Percentiles rank a stretch among this genome's conserved stretches.
These are phyloP conservation scores for Epichloe scottii DNA, from an alignment of 2,329 filamentous ascomycete species.

Conservation along the genomic window DNA sequence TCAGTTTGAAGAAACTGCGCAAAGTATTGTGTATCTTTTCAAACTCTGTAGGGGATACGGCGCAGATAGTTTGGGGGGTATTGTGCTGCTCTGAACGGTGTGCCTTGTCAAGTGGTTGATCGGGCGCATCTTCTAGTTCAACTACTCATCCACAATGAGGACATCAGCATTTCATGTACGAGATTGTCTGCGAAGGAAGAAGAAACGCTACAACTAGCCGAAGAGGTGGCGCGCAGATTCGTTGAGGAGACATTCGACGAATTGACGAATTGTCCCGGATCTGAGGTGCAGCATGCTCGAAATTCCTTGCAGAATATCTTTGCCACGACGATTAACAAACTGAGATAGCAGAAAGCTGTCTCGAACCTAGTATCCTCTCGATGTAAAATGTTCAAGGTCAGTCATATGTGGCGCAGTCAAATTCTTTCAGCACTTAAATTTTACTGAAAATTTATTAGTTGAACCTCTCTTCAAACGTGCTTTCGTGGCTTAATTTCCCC, in stretches of 20 bases:
- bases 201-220: conserved; percentile 54
- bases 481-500: no score
- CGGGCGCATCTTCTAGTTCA: conserved; percentile 63
- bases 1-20: conserved; percentile 34
- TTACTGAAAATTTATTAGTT: neutral
- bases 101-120: conserved; percentile 57
- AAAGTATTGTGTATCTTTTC: conserved; percentile 65
- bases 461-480: neutral
- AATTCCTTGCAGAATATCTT: neutral
- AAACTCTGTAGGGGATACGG: conserved; percentile 55
- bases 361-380: neutral
- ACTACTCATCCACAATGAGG: conserved; percentile 58
- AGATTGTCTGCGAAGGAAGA: conserved; percentile 51
- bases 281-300: conserved; percentile 10
- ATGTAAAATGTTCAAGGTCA: neutral
- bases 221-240: conserved; percentile 46
- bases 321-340: neutral
- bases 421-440: neutral
- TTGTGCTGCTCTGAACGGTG: conserved; percentile 79
- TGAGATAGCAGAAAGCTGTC: neutral
- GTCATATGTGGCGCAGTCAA: neutral
- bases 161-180: conserved; percentile 62
- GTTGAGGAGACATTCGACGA: conserved; percentile 21
- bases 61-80: conserved; percentile 72
- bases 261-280: neutral